Conservation (phyloP, 2,329 filamentous ascomycete species). For the Colletotrichum camelliae region DNA sequence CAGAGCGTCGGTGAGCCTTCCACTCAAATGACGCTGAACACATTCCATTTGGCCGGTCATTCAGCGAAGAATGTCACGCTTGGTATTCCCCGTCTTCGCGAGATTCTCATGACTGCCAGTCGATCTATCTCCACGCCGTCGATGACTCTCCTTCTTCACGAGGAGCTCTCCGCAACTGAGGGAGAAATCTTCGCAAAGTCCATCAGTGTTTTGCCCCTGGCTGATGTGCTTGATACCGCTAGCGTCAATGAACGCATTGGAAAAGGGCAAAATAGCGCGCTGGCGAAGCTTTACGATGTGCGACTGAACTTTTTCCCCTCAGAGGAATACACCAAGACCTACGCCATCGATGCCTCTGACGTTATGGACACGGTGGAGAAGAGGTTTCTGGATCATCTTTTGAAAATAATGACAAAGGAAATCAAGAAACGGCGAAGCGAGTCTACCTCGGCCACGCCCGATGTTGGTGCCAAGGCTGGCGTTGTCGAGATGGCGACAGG, state of each 20-base stretch:
- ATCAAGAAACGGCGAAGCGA: slow-evolving; percentile 79
- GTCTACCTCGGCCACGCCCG: slow-evolving; percentile 74
- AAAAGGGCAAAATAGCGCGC: slow-evolving; percentile 67
- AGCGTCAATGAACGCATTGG: slow-evolving; percentile 82
- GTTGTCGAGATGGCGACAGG: slow-evolving; percentile 55
- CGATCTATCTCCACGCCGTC: slow-evolving; percentile 86
- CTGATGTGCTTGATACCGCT: slow-evolving; percentile 83
- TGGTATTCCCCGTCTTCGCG: slow-evolving; percentile 94
- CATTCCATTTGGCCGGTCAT: slow-evolving; percentile 98
- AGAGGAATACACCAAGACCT: slow-evolving; percentile 82
- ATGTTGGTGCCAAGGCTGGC: slow-evolving; percentile 65
- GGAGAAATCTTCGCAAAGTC: slow-evolving; percentile 86
- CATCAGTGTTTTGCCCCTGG: slow-evolving; percentile 84
- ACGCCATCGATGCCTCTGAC: slow-evolving; percentile 80
- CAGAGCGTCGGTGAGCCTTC: slow-evolving; percentile 97
- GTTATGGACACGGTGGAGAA: slow-evolving; percentile 81
- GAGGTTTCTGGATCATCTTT: slow-evolving; percentile 76
- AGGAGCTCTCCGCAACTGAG: slow-evolving; percentile 71
- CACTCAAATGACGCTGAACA: slow-evolving; percentile 99
- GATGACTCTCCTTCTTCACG: slow-evolving; percentile 83
- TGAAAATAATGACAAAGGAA: slow-evolving; percentile 75
- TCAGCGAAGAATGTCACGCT: slow-evolving; percentile 98
- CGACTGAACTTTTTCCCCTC: slow-evolving; percentile 83
- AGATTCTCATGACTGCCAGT: slow-evolving; percentile 98
- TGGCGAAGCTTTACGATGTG: slow-evolving; percentile 87